Evolutionary conservation across 2,329 filamentous ascomycete genomes (phyloP).

Genomic region (Pseudonectria buxi): DNA sequence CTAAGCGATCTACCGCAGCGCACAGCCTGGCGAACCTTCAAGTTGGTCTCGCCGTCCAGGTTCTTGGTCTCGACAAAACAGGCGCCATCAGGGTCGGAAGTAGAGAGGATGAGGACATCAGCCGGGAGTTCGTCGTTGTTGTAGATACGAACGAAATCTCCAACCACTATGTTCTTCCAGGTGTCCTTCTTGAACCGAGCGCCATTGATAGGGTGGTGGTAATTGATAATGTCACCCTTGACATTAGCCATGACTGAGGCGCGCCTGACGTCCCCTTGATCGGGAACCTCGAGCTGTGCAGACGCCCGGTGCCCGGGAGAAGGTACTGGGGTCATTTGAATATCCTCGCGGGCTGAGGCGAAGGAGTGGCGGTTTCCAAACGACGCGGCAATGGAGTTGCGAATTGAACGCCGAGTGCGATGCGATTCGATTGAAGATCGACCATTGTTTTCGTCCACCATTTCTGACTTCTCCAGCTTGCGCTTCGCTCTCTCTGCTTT

Average conservation of each 20-base stretch:
- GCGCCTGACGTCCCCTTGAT: constrained; percentile 27
- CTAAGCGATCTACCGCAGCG: constrained; percentile 76
- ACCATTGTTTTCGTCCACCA: constrained; percentile 40
- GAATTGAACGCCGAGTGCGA: constrained; percentile 27
- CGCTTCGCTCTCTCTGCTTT: constrained; percentile 41
- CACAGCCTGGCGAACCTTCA: constrained; percentile 89
- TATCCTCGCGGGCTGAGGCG: constrained; percentile 57
- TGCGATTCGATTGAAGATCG: constrained; percentile 50
- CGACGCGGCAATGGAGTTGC: constrained; percentile 39
- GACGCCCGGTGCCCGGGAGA: constrained; percentile 58
- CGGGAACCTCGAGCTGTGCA: constrained; percentile 33
- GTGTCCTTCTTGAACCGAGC: constrained; percentile 86
- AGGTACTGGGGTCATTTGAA: constrained; percentile 92
- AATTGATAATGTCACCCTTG: constrained; percentile 63
- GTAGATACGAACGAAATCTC: constrained; percentile 93
- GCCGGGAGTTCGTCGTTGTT: constrained; percentile 94
- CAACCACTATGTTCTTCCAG: constrained; percentile 94
- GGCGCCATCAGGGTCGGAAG: constrained; percentile 86
- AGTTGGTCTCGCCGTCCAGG: constrained; percentile 92
- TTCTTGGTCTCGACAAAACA: constrained; percentile 99
- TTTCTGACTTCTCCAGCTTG: constrained; percentile 32
- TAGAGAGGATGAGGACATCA: constrained; percentile 85
- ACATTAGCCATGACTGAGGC: constrained; percentile 36
- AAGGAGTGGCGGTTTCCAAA: constrained; percentile 49
- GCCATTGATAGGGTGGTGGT: constrained; percentile 55